These are phyloP conservation scores for Clonostachys rhizophaga DNA, from an alignment of 2,329 filamentous ascomycete species.

Conservation along the genomic window DNA sequence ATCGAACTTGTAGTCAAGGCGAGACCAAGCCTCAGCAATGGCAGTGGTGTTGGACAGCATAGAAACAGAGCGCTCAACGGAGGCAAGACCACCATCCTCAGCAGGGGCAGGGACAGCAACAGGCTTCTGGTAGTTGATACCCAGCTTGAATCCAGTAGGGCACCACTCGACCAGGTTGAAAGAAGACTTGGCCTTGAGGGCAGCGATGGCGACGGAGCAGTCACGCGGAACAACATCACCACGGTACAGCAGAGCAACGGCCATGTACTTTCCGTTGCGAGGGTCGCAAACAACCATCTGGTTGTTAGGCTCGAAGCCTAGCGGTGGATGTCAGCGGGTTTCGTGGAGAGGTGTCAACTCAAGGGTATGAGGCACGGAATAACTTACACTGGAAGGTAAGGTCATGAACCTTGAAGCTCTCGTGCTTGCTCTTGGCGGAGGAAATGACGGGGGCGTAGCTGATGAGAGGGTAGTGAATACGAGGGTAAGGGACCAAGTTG, in stretches of 20 bases:
- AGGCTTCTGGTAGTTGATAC: conserved; percentile 71
- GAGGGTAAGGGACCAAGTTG: conserved; percentile 69
- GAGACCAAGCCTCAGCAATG: conserved; percentile 69
- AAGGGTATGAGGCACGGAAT: too few species aligned
- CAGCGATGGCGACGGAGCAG: conserved; percentile 61
- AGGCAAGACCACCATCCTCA: conserved; percentile 53
- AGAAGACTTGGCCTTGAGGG: conserved; percentile 65
- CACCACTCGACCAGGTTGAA: conserved; percentile 76
- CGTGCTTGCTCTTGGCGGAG: conserved; percentile 72
- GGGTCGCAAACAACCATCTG: conserved; percentile 75
- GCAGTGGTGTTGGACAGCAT: conserved; percentile 75
- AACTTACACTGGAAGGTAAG: conserved; percentile 67
- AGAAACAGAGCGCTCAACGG: conserved; percentile 59
- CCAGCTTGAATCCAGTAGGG: conserved; percentile 71
- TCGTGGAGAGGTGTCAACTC: not conserved
- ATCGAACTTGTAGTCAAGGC: conserved; percentile 71
- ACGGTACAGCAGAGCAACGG: conserved; percentile 67
- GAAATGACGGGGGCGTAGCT: conserved; percentile 70
- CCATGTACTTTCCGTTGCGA: conserved; percentile 74
- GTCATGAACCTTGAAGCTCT: conserved; percentile 83
- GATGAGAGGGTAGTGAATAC: conserved; percentile 71
- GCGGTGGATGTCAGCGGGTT: conserved; percentile 4
- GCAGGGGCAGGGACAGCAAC: conserved; percentile 50
- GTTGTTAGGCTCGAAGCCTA: conserved; percentile 74
- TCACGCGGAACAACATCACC: conserved; percentile 68